Base-by-base conservation (phyloP, 129 eudicot genomes). In the Saussurea involucrata region DNA sequence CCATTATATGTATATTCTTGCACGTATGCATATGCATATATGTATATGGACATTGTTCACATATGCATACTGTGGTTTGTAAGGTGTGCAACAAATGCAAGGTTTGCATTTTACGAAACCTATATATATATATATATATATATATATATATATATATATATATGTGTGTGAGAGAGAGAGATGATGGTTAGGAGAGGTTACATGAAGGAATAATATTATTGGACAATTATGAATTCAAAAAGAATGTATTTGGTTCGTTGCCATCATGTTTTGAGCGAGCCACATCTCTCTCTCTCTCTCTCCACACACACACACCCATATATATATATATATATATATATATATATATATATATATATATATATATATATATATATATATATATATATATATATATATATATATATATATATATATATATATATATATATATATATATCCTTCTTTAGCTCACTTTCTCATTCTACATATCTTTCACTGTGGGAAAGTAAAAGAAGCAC, bases 141-240 rank as follows among this genome's bases (percentile, higher is more conserved):
- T n/a, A n/a, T n/a, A n/a, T n/a, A n/a, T n/a, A n/a, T n/a, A n/a
- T n/a, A n/a, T n/a, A n/a, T n/a, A n/a, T n/a, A n/a, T n/a, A n/a
- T n/a, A n/a, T n/a, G 36, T 21, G 21, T 44, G 67, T 29, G 18
- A 27, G 28, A 25, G 44, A 63, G 79, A 74, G 66, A 28, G 8
- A 75, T 64, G 67, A 75, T 75, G 49, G 12, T 65, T 36, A 76
- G 66, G 65, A 76, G n/a, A 29, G 55, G 36, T 44, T 66, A 36
- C 24, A 4, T 68, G 74, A 53, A 55, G 42, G 46, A 46, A 68
- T 67, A n/a, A n/a, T n/a, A n/a, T n/a, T n/a, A 65, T 77, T 67
- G 75, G n/a, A 49, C 66, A 49, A 77, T 68, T 20, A 77, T 67
- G 69, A 42, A 32, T 17, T 77, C 31, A 77, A 68, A 77, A 77